Evolutionary conservation across 176 grass and related monocot genomes (phyloP), one percentile per base, ranked within the genome.

Genomic region (Zea luxurians): DNA sequence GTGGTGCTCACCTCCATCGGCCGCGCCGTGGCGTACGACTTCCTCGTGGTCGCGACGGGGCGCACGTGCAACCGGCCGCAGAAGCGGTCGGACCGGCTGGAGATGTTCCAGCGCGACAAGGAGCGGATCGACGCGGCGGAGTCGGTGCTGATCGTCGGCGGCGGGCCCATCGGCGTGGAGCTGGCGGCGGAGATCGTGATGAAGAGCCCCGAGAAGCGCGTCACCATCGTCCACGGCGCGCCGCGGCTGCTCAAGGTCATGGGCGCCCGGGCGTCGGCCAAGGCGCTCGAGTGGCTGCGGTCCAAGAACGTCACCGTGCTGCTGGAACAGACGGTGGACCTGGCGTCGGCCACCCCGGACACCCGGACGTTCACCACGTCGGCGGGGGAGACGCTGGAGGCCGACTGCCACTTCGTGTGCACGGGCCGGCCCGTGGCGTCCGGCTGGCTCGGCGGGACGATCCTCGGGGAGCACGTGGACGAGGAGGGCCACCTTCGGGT

Each of bases 231-330:
- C 8, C 89, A 94, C 81, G 76, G 61, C 40, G 88, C 72, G 36
- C 63, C 83, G 7, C 75, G 83, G 42, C 79, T 94, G 71, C 86
- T 91, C 6, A 85, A 48, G 80, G 79, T 85, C 16, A 89, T 94
- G 68, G 71, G 86, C 4, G 6, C 47, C 0, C 50, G 77, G 20
- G 83, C 92, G 40, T 86, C 89, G 2, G 78, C 69, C 58, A 94
- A 91, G 70, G 92, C 92, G 8, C 62, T 89, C 0, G 92, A 94
- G 38, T 94, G 92, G 92, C 78, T 94, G 2, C 81, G 50, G 1
- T 94, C 86, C 42, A 94, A 82, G 86, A 62, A 89, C 36, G 86
- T 94, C 17, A 75, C 76, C 38, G 89, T 94, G 10, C 92, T 94
- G 8, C 70, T 94, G 13, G 85, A 94, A 36, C 92, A 91, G 80